Conservation (phyloP, 106 monocot species). For the Platanthera zijinensis region DNA sequence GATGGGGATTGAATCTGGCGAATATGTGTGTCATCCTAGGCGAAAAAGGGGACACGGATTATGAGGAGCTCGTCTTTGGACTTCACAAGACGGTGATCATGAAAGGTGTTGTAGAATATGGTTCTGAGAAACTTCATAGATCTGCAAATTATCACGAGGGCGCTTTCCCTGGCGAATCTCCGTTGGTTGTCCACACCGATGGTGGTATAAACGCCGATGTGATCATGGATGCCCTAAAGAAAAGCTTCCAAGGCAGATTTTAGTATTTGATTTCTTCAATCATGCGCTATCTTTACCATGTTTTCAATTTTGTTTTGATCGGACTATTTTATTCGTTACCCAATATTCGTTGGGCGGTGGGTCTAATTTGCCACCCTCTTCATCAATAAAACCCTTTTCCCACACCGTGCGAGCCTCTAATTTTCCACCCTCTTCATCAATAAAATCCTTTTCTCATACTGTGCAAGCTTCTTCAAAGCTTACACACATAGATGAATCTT, state of each 20-base stretch:
- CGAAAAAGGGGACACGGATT: slow-evolving; percentile 60
- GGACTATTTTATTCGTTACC: too few species aligned
- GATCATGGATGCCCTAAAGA: slow-evolving; percentile 35
- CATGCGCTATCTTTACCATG: neutral
- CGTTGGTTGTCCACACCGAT: slow-evolving; percentile 23
- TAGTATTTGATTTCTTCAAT: slow-evolving; percentile 16
- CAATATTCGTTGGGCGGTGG: too few species aligned
- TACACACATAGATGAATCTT: too few species aligned
- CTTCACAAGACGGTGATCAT: slow-evolving; percentile 55
- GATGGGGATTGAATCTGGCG: slow-evolving; percentile 56
- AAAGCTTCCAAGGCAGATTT: slow-evolving; percentile 24
- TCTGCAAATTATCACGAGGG: slow-evolving; percentile 42
- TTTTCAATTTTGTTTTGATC: neutral
- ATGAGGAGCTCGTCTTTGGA: slow-evolving; percentile 50
- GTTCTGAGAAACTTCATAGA: slow-evolving; percentile 43
- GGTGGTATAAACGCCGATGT: slow-evolving; percentile 31
- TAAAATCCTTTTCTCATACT: too few species aligned
- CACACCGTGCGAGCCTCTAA: too few species aligned
- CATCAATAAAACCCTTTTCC: too few species aligned
- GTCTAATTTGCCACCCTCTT: too few species aligned
- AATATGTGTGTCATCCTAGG: slow-evolving; percentile 62
- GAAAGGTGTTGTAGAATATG: slow-evolving; percentile 36
- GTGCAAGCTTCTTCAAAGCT: too few species aligned
- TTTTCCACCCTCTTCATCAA: too few species aligned
- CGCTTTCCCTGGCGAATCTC: slow-evolving; percentile 36